These are phyloP conservation scores for Aspergillus texensis DNA, from an alignment of 2,329 filamentous ascomycete species.

Conservation along the genomic window DNA sequence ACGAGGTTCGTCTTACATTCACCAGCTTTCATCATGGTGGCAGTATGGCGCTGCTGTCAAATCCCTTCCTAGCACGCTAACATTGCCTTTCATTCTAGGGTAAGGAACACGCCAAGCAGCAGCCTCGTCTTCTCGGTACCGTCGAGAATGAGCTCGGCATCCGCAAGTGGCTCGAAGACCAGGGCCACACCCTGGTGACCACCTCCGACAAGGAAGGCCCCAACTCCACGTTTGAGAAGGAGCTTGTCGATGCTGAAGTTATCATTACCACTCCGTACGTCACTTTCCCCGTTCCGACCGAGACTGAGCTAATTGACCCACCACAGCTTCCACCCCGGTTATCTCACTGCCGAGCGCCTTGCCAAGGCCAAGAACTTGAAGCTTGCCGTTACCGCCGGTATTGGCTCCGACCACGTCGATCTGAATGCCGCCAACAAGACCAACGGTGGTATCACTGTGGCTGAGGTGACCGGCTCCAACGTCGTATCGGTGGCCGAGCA, in stretches of 20 bases:
- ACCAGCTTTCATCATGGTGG: slow-evolving; percentile 12
- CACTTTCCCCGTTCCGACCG: neutral
- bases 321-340: slow-evolving; percentile 90
- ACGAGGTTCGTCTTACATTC: slow-evolving; percentile 68
- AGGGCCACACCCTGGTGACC: slow-evolving; percentile 94
- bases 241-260: slow-evolving; percentile 94
- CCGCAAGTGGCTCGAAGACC: slow-evolving; percentile 95
- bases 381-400: slow-evolving; percentile 94
- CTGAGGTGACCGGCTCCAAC: slow-evolving; percentile 97
- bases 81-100: slow-evolving; percentile 50
- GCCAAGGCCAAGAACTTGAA: slow-evolving; percentile 99
- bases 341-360: slow-evolving; percentile 93
- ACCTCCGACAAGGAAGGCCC: slow-evolving; percentile 97
- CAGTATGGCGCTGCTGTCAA: too few species aligned
- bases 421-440: slow-evolving; percentile 96
- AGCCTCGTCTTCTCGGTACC: slow-evolving; percentile 86
- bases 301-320: neutral
- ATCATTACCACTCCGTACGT: slow-evolving; percentile 97
- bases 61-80: neutral
- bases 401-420: slow-evolving; percentile 98
- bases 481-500: slow-evolving; percentile 99
- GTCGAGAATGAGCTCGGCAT: slow-evolving; percentile 98
- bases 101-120: slow-evolving; percentile 82
- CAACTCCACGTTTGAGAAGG: slow-evolving; percentile 89
- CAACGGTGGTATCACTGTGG: slow-evolving; percentile 95